Conservation (phyloP, 805 yeast species). For the Middelhovenomyces tepae region DNA sequence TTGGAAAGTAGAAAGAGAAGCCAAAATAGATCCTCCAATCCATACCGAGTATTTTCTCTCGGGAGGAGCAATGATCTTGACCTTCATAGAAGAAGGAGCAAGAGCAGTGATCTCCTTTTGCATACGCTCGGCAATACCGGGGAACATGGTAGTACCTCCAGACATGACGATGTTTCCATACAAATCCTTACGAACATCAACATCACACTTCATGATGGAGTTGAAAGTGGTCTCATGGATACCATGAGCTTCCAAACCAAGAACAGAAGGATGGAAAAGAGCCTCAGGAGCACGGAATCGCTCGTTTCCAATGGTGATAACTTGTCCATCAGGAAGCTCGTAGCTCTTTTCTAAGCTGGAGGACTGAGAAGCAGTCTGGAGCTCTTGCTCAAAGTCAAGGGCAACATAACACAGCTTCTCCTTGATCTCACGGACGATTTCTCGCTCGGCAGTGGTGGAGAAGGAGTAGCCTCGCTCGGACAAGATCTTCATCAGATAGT, state of each 20-base stretch:
- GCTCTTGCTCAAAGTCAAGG: slow-evolving; percentile 97
- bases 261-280: slow-evolving; percentile 94
- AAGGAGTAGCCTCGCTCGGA: slow-evolving; percentile 98
- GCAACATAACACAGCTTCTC: slow-evolving; percentile 99
- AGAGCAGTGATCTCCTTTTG: slow-evolving; percentile 99
- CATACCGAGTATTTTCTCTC: slow-evolving; percentile 99
- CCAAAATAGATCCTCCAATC: slow-evolving; percentile 99
- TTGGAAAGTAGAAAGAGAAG: slow-evolving; percentile 98
- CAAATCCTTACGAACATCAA: slow-evolving; percentile 97
- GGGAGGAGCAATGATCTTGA: slow-evolving; percentile 98
- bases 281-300: slow-evolving; percentile 99
- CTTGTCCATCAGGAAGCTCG: slow-evolving; percentile 99
- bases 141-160: slow-evolving; percentile 99
- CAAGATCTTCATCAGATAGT: slow-evolving; percentile 96
- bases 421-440: slow-evolving; percentile 88
- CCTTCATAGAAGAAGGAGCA: slow-evolving; percentile 99
- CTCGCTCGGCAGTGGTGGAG: slow-evolving; percentile 99
- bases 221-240: slow-evolving; percentile 95
- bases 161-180: slow-evolving; percentile 99
- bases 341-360: slow-evolving; percentile 97
- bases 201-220: slow-evolving; percentile 97
- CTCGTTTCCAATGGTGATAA: slow-evolving; percentile 98
- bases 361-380: slow-evolving; percentile 98
- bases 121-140: slow-evolving; percentile 99
- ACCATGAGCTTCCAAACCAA: slow-evolving; percentile 93